Conservation (phyloP, 2,329 filamentous ascomycete genomes). For the Spiromastix sp. region DNA sequence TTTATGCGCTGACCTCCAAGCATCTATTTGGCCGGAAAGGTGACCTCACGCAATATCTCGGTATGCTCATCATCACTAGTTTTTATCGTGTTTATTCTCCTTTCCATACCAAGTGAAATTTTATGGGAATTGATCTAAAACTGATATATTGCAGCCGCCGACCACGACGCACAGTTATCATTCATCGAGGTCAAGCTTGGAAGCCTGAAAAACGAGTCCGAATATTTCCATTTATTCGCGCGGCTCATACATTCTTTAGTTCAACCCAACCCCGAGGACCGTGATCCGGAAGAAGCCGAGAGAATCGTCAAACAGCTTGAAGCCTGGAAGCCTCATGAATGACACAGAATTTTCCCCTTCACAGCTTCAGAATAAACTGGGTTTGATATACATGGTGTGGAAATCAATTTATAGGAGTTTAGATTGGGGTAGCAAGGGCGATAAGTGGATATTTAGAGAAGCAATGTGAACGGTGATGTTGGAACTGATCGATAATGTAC, state of each 20-base stretch:
- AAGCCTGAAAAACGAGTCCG: background rate
- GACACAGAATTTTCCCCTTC: no score
- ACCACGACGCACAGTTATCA: background rate
- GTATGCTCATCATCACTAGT: background rate
- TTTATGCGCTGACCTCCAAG: background rate
- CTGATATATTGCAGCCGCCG: background rate
- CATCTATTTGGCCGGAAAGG: background rate
- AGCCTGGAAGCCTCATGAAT: background rate
- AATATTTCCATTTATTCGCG: background rate
- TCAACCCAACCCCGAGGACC: conserved; percentile 1
- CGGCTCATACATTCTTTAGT: conserved; percentile 5
- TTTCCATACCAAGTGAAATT: no score
- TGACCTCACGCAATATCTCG: conserved; percentile 2
- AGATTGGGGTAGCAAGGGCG: no score
- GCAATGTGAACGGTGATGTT: no score
- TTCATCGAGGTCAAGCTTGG: conserved; percentile 1
- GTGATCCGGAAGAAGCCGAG: conserved; percentile 3
- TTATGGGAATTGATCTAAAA: background rate
- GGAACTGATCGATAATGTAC: no score
- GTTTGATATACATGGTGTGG: no score
- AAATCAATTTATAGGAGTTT: no score
- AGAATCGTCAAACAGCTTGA: conserved; percentile 1
- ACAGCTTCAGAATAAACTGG: no score
- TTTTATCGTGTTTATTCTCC: background rate
- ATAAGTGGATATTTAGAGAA: no score